Evolutionary conservation across 2,329 filamentous ascomycete genomes (phyloP).

Genomic region (Grosmannia penicillata): DNA sequence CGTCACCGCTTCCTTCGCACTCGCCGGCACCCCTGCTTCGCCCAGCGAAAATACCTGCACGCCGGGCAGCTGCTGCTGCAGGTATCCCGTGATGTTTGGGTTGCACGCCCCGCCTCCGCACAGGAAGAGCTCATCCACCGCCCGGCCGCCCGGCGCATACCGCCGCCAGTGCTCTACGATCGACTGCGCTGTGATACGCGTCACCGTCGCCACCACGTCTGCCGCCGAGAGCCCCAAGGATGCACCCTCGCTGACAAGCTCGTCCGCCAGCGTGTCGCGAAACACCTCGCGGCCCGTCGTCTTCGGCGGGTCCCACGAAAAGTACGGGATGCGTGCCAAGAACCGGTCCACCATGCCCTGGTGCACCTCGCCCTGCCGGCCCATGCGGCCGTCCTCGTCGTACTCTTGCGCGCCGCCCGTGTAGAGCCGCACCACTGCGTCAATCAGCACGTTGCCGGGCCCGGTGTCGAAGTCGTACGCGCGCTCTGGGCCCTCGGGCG

Average conservation of each 20-base stretch:
- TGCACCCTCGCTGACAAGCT: slow-evolving; percentile 31
- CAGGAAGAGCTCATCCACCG: slow-evolving; percentile 39
- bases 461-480: slow-evolving; percentile 40
- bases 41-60: slow-evolving; percentile 39
- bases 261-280: slow-evolving; percentile 37
- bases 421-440: slow-evolving; percentile 38
- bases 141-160: slow-evolving; percentile 26
- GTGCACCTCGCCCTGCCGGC: slow-evolving; percentile 30
- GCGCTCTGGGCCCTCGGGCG: slow-evolving; percentile 24
- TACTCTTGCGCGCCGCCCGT: slow-evolving; percentile 33
- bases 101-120: slow-evolving; percentile 44
- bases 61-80: slow-evolving; percentile 32
- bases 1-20: slow-evolving; percentile 43
- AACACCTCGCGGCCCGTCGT: slow-evolving; percentile 44
- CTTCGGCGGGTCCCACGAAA: slow-evolving; percentile 34
- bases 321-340: slow-evolving; percentile 30
- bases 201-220: slow-evolving; percentile 43
- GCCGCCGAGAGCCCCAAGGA: slow-evolving; percentile 28
- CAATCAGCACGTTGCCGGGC: slow-evolving; percentile 40
- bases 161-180: slow-evolving; percentile 34
- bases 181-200: slow-evolving; percentile 42
- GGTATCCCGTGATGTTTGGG: slow-evolving; percentile 37
- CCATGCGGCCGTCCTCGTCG: slow-evolving; percentile 36
- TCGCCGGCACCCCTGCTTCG: slow-evolving; percentile 38
- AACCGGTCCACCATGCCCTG: slow-evolving; percentile 37